Evolutionary conservation across 1,139 yeast genomes (phyloP).

Genomic region (Saccharomycopsis phalli): DNA sequence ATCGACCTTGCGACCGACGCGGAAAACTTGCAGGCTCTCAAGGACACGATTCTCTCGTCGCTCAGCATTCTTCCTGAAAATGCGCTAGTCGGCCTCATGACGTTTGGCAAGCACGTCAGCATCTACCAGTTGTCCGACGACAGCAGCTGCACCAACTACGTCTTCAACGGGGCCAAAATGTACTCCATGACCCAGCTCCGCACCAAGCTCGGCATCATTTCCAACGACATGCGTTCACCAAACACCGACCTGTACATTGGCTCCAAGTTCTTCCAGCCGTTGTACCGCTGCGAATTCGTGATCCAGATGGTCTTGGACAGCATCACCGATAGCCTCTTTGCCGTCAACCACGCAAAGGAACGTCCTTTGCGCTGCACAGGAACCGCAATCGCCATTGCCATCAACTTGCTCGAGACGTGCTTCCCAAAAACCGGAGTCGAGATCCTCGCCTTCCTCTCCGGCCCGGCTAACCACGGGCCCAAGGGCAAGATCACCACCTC

Average conservation of each 20-base stretch:
- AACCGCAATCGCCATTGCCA: slow-evolving; percentile 54
- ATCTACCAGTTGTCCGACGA: slow-evolving; percentile 41
- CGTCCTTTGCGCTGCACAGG: slow-evolving; percentile 59
- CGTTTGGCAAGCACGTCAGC: slow-evolving; percentile 58
- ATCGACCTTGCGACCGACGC: slow-evolving; percentile 56
- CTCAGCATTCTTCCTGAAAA: slow-evolving; percentile 53
- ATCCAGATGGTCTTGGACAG: slow-evolving; percentile 45
- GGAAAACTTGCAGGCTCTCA: slow-evolving; percentile 43
- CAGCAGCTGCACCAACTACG: slow-evolving; percentile 28
- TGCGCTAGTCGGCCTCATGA: slow-evolving; percentile 48
- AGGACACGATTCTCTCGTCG: slow-evolving; percentile 45
- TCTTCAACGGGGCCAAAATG: slow-evolving; percentile 54
- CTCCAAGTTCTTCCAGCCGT: slow-evolving; percentile 38
- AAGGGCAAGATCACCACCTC: slow-evolving; percentile 41
- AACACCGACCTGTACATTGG: slow-evolving; percentile 17
- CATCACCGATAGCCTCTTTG: slow-evolving; percentile 45
- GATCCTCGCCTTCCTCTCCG: slow-evolving; percentile 49
- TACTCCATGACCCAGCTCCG: slow-evolving; percentile 45
- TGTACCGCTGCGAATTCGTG: slow-evolving; percentile 47
- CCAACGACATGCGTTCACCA: slow-evolving; percentile 30
- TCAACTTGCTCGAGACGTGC: slow-evolving; percentile 40
- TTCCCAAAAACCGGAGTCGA: slow-evolving; percentile 49
- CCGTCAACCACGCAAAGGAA: slow-evolving; percentile 35
- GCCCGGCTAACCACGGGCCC: slow-evolving; percentile 52
- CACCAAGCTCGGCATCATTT: slow-evolving; percentile 43